Percentiles rank a stretch among this genome's conserved stretches.
Evolutionary conservation across 2,329 filamentous ascomycete genomes (phyloP).

Genomic region (Fusarium begoniae): DNA sequence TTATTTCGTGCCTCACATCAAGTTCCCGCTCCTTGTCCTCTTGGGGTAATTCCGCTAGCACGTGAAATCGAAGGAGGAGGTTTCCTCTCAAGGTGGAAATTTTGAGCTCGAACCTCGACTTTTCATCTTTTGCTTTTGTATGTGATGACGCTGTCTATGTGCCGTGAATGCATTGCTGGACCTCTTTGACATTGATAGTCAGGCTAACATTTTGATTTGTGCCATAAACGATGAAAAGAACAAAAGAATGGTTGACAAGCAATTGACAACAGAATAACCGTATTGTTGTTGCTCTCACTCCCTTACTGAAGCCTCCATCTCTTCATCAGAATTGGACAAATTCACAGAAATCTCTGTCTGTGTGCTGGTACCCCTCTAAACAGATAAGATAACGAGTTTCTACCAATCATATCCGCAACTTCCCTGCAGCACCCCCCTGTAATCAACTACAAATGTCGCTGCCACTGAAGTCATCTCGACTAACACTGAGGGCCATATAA

Average conservation of each 20-base stretch:
- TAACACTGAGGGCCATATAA: not conserved
- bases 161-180: not conserved
- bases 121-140: slow-evolving; percentile 19
- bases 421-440: not conserved
- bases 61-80: slow-evolving; percentile 29
- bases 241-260: not conserved
- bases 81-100: slow-evolving; percentile 1
- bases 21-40: slow-evolving; percentile 5
- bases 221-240: not conserved
- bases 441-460: not conserved
- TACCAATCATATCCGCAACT: slow-evolving; percentile 9
- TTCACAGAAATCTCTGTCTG: slow-evolving; percentile 20
- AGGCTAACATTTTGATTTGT: not conserved
- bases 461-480: not conserved
- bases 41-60: slow-evolving; percentile 15
- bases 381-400: slow-evolving; percentile 16
- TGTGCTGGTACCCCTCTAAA: slow-evolving; percentile 1
- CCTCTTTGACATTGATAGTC: not conserved
- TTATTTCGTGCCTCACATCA: slow-evolving; percentile 22
- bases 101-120: slow-evolving; percentile 21
- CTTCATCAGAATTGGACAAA: slow-evolving; percentile 2
- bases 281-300: too few relatives aligned
- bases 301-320: not conserved
- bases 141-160: not conserved
- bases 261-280: not conserved